Evolutionary conservation across 2,329 filamentous ascomycete genomes (phyloP).

Genomic region (Penicillium sp.): DNA sequence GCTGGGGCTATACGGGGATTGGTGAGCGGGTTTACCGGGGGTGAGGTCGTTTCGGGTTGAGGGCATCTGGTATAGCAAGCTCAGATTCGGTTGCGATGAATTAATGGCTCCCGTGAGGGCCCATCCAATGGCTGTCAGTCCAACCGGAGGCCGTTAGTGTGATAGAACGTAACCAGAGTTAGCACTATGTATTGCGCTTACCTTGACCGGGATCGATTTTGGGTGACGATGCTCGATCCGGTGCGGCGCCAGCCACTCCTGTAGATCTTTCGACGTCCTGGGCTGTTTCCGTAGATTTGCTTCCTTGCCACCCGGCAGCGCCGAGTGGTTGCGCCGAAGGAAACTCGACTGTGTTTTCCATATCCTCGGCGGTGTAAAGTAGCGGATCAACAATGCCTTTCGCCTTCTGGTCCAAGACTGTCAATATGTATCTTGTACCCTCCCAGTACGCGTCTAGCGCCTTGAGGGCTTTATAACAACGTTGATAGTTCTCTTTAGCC

Average conservation of each 20-base stretch:
- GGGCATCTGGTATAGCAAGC: conserved; percentile 72
- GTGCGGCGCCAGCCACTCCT: conserved; percentile 31
- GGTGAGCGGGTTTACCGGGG: conserved; percentile 32
- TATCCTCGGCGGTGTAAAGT: conserved; percentile 70
- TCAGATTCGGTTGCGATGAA: conserved; percentile 79
- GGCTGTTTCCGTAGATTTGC: conserved; percentile 37
- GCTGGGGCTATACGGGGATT: conserved; percentile 34
- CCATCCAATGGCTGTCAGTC: conserved; percentile 70
- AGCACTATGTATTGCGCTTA: conserved; percentile 32
- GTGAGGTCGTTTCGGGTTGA: conserved; percentile 30
- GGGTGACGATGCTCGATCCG: conserved; percentile 44
- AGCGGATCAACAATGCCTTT: conserved; percentile 80
- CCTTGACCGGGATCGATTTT: conserved; percentile 54
- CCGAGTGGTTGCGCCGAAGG: conserved; percentile 54
- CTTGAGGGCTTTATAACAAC: conserved; percentile 80
- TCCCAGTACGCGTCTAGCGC: conserved; percentile 84
- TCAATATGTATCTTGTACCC: conserved; percentile 82
- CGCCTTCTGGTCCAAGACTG: conserved; percentile 81
- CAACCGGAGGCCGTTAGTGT: conserved; percentile 34
- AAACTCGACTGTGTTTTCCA: conserved; percentile 67
- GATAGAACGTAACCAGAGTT: neutral
- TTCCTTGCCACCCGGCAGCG: conserved; percentile 52
- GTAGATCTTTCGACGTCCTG: conserved; percentile 18
- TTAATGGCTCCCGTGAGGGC: conserved; percentile 86
- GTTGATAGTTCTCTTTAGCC: conserved; percentile 83